These are phyloP conservation scores for Endogone sp. DNA, from an alignment of 192 early-diverging fungal species.

Conservation along the genomic window DNA sequence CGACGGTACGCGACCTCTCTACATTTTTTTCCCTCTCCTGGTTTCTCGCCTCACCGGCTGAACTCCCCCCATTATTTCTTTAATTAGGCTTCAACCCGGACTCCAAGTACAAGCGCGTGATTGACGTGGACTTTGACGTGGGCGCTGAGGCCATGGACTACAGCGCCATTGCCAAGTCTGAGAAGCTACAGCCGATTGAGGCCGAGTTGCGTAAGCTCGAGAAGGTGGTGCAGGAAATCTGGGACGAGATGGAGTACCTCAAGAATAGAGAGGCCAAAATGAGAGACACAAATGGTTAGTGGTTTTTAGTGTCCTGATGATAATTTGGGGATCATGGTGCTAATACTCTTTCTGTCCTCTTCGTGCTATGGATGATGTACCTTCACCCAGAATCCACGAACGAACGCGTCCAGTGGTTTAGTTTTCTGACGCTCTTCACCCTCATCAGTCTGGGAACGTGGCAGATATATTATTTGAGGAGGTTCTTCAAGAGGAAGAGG, in stretches of 20 bases:
- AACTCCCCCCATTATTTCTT: background rate
- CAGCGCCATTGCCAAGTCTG: slow-evolving; percentile 58
- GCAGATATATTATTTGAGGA: slow-evolving; percentile 83
- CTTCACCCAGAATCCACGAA: slow-evolving; percentile 89
- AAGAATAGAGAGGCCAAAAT: slow-evolving; percentile 77
- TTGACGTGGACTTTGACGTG: slow-evolving; percentile 78
- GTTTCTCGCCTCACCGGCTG: background rate
- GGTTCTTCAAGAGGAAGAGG: slow-evolving; percentile 89
- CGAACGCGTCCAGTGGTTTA: slow-evolving; percentile 79
- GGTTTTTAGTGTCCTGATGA: no score
- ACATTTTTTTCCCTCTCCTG: background rate
- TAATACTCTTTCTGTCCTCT: background rate
- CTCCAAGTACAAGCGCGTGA: slow-evolving; percentile 49
- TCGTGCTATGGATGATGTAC: background rate
- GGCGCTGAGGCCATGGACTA: slow-evolving; percentile 84
- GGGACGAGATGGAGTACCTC: slow-evolving; percentile 83
- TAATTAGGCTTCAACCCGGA: slow-evolving; percentile 44
- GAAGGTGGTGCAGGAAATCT: slow-evolving; percentile 68
- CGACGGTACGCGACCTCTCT: slow-evolving; percentile 32
- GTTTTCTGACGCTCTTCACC: slow-evolving; percentile 68
- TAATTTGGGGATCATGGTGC: background rate
- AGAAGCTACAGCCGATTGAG: slow-evolving; percentile 87
- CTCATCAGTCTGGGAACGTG: slow-evolving; percentile 65
- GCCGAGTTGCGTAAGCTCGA: slow-evolving; percentile 82
- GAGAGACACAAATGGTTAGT: slow-evolving; percentile 83